Evolutionary conservation across 495 filamentous ascomycete genomes (phyloP).

Genomic region (Bathelium albidoporum): DNA sequence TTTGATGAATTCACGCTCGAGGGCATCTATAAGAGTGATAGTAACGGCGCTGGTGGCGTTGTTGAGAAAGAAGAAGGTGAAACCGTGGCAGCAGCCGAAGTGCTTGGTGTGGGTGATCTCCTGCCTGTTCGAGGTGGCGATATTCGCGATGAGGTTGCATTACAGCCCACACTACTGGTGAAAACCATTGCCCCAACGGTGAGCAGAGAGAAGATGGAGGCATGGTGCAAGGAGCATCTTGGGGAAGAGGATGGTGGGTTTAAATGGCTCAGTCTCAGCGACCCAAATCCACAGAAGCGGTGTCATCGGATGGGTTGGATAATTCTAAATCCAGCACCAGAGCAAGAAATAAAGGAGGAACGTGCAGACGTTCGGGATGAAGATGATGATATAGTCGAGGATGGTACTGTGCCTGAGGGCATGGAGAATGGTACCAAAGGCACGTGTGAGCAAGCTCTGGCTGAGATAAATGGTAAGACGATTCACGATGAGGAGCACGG

Average conservation of each 20-base stretch:
- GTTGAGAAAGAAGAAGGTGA: conserved; percentile 94
- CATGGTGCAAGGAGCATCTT: conserved; percentile 83
- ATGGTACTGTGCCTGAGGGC: conserved; percentile 37
- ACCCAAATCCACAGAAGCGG: conserved; percentile 92
- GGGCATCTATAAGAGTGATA: conserved; percentile 88
- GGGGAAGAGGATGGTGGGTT: conserved; percentile 78
- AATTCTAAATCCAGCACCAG: conserved; percentile 72
- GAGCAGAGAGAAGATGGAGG: conserved; percentile 84
- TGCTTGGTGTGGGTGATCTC: conserved; percentile 81
- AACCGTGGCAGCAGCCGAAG: conserved; percentile 78
- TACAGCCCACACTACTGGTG: conserved; percentile 85
- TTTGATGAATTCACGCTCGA: conserved; percentile 95
- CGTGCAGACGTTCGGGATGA: conserved; percentile 53
- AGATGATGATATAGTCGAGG: conserved; percentile 50
- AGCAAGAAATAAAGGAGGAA: conserved; percentile 47
- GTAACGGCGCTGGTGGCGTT: conserved; percentile 73
- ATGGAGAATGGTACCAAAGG: conserved; percentile 17
- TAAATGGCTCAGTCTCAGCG: conserved; percentile 85
- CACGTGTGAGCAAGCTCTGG: conserved; percentile 75
- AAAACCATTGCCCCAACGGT: conserved; percentile 98
- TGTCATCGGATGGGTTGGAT: conserved; percentile 99
- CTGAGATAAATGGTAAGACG: conserved; percentile 89
- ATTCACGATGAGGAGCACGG: conserved; percentile 87
- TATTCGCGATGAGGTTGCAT: conserved; percentile 68
- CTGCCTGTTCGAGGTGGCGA: conserved; percentile 71